phyloP scores from a whole-genome alignment of 176 grass and related monocot species.

The Phoenix dactylifera region DNA sequence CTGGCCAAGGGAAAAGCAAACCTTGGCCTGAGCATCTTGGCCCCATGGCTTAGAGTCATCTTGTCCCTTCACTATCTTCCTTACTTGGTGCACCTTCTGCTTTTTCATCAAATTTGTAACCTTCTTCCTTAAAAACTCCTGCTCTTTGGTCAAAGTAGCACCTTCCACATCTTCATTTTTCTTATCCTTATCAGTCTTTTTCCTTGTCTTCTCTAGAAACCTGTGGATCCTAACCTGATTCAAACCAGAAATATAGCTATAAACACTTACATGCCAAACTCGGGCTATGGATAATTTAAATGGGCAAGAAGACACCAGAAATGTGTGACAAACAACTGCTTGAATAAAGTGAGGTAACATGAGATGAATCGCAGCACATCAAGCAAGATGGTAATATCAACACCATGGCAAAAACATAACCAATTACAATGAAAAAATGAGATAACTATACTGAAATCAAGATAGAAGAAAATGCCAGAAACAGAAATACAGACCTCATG shows the following conservation, averaged over 20 bases:
- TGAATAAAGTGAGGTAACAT: no score
- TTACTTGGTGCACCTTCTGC: conserved; percentile 56
- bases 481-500: conserved; percentile 45
- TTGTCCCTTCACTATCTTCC: conserved; percentile 57
- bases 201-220: conserved; percentile 86
- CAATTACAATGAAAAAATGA: no score
- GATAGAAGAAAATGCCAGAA: no score
- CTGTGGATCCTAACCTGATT: conserved; percentile 67
- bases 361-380: no score
- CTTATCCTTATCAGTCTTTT: conserved; percentile 50
- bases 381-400: no score
- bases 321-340: no score
- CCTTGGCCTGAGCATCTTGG: conserved; percentile 88
- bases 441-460: no score
- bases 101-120: conserved; percentile 80
- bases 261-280: no score
- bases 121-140: conserved; percentile 75
- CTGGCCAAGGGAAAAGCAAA: conserved; percentile 13
- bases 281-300: no score
- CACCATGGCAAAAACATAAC: no score
- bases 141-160: conserved; percentile 32
- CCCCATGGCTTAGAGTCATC: conserved; percentile 80
- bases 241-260: conserved; percentile 9
- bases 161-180: conserved; percentile 32
- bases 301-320: no score